These are phyloP conservation scores for Chamaecrista fasciculata DNA, from an alignment of 306 rosid genomes.

Conservation along the genomic window DNA sequence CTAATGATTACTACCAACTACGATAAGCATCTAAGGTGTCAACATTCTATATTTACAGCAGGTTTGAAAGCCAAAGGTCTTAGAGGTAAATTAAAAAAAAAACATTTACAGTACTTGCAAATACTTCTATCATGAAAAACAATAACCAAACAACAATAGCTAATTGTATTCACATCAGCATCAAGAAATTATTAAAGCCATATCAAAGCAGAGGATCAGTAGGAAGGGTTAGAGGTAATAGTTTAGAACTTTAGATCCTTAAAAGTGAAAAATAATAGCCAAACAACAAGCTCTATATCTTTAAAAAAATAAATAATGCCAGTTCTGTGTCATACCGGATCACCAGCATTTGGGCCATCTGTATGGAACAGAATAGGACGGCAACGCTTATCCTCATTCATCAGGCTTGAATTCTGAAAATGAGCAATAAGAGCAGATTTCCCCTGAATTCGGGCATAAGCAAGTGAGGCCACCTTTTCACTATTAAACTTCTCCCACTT, in stretches of 20 bases:
- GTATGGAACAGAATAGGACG: constrained; percentile 77
- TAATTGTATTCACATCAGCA: neutral
- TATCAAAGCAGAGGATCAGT: neutral
- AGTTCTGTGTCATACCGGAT: constrained; percentile 53
- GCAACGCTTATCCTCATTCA: constrained; percentile 74
- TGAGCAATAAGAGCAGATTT: constrained; percentile 67
- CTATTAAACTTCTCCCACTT: constrained; percentile 84
- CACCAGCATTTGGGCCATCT: constrained; percentile 82
- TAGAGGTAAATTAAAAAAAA: neutral
- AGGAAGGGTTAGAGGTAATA: neutral
- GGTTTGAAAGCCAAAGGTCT: neutral
- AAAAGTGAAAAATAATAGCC: constrained; percentile 16
- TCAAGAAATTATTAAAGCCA: constrained; percentile 3
- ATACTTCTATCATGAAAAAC: too few relatives aligned
- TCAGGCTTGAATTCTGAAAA: constrained; percentile 77
- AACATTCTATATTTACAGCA: neutral
- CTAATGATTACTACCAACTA: neutral
- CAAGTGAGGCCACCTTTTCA: constrained; percentile 74
- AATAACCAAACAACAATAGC: too few relatives aligned
- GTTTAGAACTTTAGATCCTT: neutral
- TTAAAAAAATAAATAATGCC: too few relatives aligned
- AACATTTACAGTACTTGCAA: neutral
- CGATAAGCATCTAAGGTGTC: neutral
- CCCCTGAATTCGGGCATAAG: constrained; percentile 81
- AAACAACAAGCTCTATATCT: constrained; percentile 26